Evolutionary conservation across 2,329 filamentous ascomycete genomes (phyloP).

Genomic region (Cytospora piceicola): DNA sequence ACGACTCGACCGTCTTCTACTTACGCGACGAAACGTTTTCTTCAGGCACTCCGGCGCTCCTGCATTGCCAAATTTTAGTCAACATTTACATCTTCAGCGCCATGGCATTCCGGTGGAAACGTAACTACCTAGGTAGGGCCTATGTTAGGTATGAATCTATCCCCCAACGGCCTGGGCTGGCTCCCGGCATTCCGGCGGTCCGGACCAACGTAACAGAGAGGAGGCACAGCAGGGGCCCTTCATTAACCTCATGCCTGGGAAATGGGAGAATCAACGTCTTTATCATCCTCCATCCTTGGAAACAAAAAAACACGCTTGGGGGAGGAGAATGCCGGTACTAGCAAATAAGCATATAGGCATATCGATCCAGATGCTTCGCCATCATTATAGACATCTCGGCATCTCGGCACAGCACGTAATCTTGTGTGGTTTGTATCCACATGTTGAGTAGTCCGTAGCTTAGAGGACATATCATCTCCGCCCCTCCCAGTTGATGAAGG

Average conservation of each 20-base stretch:
- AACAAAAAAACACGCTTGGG: background rate
- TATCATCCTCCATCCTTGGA: background rate
- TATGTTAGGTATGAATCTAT: too few species aligned
- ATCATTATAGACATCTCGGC: background rate
- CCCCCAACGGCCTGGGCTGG: too few species aligned
- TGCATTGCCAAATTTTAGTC: background rate
- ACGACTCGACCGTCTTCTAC: background rate
- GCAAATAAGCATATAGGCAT: background rate
- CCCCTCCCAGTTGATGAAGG: too few species aligned
- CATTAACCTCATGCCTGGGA: conserved; percentile 15
- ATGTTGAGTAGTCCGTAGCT: too few species aligned
- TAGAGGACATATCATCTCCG: too few species aligned
- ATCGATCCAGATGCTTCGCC: background rate
- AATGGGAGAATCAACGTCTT: conserved; percentile 4
- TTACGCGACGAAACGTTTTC: background rate
- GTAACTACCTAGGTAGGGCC: background rate
- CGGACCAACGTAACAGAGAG: background rate
- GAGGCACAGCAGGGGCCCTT: conserved; percentile 7
- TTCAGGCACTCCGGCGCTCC: background rate
- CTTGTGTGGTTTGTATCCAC: background rate
- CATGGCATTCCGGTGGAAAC: background rate
- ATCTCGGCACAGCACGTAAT: background rate
- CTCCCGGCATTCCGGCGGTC: background rate
- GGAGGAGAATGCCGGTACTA: background rate
- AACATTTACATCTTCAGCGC: too few species aligned